These are phyloP conservation scores for Hibiscus tridactylites DNA, from an alignment of 345 rosid species.

Conservation along the genomic window DNA sequence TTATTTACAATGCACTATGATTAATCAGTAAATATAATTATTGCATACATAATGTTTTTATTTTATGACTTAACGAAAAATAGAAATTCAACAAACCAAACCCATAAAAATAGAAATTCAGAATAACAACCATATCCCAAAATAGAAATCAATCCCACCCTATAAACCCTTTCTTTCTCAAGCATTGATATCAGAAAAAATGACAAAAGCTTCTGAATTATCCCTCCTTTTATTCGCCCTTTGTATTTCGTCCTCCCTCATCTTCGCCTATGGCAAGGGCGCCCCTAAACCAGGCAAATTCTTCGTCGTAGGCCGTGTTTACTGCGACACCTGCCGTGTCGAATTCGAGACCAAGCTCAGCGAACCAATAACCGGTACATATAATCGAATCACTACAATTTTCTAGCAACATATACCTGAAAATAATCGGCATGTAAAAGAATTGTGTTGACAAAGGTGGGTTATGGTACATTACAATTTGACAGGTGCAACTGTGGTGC, in stretches of 20 bases:
- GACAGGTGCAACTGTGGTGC: background rate
- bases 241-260: constrained; percentile 13
- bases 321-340: constrained; percentile 5
- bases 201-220: constrained; percentile 4
- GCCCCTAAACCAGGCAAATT: background rate
- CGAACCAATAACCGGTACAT: background rate
- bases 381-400: background rate
- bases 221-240: background rate
- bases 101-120: background rate
- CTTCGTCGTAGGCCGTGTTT: constrained; percentile 16
- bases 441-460: background rate
- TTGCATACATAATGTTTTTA: too few species aligned
- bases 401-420: too few species aligned
- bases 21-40: too few species aligned
- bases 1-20: too few species aligned
- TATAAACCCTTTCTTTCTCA: background rate
- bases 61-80: too few species aligned
- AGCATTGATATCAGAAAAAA: background rate
- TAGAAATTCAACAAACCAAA: background rate
- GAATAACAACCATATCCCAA: background rate
- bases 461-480: background rate
- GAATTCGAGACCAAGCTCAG: background rate
- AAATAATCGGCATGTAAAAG: background rate
- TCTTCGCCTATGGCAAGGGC: background rate
- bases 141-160: background rate